These are phyloP conservation scores for Fallopia convolvulus DNA, from an alignment of 148 eudicot species.

Conservation along the genomic window DNA sequence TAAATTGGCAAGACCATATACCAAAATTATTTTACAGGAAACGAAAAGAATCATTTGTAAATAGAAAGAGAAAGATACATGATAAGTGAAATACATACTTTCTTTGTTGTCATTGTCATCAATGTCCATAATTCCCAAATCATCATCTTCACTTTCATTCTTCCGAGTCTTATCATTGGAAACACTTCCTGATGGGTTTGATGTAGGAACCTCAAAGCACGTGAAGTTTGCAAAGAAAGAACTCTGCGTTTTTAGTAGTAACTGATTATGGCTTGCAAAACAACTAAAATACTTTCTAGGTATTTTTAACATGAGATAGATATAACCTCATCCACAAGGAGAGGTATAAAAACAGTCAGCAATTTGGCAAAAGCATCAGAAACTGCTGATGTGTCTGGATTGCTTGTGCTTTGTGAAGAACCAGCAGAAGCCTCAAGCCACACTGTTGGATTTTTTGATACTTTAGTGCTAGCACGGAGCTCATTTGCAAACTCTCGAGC, in stretches of 20 bases:
- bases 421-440: slow-evolving; percentile 85
- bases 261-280: slow-evolving; percentile 13
- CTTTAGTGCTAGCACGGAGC: slow-evolving; percentile 90
- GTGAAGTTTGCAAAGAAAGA: slow-evolving; percentile 90
- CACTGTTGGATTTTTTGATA: slow-evolving; percentile 68
- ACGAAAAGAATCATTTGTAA: neutral
- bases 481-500: slow-evolving; percentile 97
- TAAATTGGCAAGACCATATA: neutral
- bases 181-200: slow-evolving; percentile 62
- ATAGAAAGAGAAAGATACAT: neutral
- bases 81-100: slow-evolving; percentile 22
- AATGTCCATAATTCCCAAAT: slow-evolving; percentile 82
- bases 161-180: slow-evolving; percentile 36
- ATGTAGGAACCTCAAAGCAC: slow-evolving; percentile 98
- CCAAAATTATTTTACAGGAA: neutral
- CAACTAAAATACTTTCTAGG: neutral
- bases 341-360: slow-evolving; percentile 85
- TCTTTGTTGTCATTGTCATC: slow-evolving; percentile 67
- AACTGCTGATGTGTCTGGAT: slow-evolving; percentile 81
- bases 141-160: slow-evolving; percentile 60
- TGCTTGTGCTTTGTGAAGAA: slow-evolving; percentile 57
- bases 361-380: slow-evolving; percentile 92
- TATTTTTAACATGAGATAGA: neutral
- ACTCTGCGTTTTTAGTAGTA: slow-evolving; percentile 51
- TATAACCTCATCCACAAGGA: slow-evolving; percentile 87